These are phyloP conservation scores for Trichosanthes cucumerina DNA, from an alignment of 306 rosid species.

Conservation along the genomic window DNA sequence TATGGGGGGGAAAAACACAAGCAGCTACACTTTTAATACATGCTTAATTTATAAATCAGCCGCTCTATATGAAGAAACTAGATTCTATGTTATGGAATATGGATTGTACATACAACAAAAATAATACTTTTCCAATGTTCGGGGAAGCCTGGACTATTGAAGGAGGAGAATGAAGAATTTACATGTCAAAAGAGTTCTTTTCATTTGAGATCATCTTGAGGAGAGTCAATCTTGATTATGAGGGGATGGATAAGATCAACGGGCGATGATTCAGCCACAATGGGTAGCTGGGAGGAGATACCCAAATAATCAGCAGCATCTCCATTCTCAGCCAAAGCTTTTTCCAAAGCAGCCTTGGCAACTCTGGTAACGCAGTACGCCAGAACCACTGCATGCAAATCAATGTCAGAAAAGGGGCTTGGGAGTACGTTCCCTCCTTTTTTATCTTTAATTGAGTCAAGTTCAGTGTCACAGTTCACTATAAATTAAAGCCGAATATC, in stretches of 20 bases:
- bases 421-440: not conserved
- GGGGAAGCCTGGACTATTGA: constrained; percentile 7
- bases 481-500: not conserved
- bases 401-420: not conserved
- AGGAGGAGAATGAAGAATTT: constrained; percentile 35
- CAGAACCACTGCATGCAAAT: constrained; percentile 28
- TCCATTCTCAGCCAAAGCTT: constrained; percentile 33
- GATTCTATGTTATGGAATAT: constrained; percentile 2
- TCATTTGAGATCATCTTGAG: constrained; percentile 19
- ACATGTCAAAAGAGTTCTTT: constrained; percentile 19
- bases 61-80: not conserved
- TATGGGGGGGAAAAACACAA: no score
- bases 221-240: constrained; percentile 45
- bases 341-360: constrained; percentile 41
- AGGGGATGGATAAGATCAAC: constrained; percentile 65
- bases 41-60: not conserved
- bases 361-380: constrained; percentile 35
- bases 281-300: constrained; percentile 28
- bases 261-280: constrained; percentile 33
- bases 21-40: constrained; percentile 5
- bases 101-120: not conserved
- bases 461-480: not conserved
- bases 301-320: constrained; percentile 28
- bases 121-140: not conserved
- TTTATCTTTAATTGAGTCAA: not conserved